A percentile compares a stretch with the other conserved stretches of the same genome.
Evolutionary conservation across 2,329 filamentous ascomycete species (phyloP).

Genomic region (Phialophora tarda): DNA sequence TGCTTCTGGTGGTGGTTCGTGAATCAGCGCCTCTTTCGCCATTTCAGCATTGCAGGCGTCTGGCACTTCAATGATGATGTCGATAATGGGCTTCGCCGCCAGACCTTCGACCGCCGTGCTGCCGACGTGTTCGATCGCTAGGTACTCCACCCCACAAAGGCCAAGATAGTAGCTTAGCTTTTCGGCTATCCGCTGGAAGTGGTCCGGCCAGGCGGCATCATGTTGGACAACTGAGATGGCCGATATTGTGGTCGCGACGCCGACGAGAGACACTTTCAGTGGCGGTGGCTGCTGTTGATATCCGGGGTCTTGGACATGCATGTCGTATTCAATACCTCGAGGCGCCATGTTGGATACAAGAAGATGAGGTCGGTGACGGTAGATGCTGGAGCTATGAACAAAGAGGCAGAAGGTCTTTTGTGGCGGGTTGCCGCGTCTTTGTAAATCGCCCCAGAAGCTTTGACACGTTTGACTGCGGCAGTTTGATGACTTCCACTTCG

Average conservation of each 20-base stretch:
- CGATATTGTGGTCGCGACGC: neutral
- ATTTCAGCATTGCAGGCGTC: conserved; percentile 17
- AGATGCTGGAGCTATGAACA: neutral
- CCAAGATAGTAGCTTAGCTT: conserved; percentile 12
- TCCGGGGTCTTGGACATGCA: neutral
- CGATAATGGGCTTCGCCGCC: conserved; percentile 38
- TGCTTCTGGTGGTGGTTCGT: conserved; percentile 32
- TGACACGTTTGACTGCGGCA: neutral
- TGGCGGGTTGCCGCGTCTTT: neutral
- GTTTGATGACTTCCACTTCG: neutral
- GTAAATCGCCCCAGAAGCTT: neutral
- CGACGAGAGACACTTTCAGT: neutral
- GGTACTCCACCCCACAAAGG: conserved; percentile 2
- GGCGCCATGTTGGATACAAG: neutral
- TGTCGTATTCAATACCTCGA: neutral
- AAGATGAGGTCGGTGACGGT: neutral
- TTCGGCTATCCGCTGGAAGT: conserved; percentile 13
- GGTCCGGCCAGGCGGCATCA: conserved; percentile 9
- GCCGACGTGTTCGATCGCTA: conserved; percentile 39
- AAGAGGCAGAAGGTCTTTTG: neutral
- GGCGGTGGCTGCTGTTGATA: neutral
- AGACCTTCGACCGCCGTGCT: conserved; percentile 36
- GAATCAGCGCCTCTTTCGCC: conserved; percentile 34
- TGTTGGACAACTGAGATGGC: conserved; percentile 11
- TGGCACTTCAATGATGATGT: conserved; percentile 37